These are phyloP conservation scores for Pyrenophora seminiperda DNA, from an alignment of 2,329 filamentous ascomycete genomes.

Conservation along the genomic window DNA sequence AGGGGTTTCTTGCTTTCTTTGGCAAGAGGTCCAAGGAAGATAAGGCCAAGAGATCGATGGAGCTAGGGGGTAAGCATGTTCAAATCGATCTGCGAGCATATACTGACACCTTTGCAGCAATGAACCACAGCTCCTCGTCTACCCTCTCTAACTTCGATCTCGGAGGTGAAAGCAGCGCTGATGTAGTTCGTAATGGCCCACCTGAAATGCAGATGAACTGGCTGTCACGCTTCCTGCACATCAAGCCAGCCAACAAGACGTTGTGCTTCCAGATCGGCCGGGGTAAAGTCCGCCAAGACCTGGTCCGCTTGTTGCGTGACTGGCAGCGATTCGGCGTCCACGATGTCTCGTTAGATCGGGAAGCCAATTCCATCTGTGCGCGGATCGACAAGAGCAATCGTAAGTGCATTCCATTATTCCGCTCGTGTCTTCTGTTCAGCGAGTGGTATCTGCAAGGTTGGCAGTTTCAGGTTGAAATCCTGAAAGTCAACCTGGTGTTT, in stretches of 20 bases:
- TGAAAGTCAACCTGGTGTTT: constrained; percentile 18
- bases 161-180: constrained; percentile 45
- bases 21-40: constrained; percentile 56
- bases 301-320: constrained; percentile 74
- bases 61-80: constrained; percentile 48
- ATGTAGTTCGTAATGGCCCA: constrained; percentile 42
- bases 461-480: constrained; percentile 24
- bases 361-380: constrained; percentile 78
- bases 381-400: constrained; percentile 77
- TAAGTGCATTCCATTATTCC: constrained; percentile 56
- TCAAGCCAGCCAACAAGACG: constrained; percentile 79
- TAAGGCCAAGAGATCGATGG: constrained; percentile 39
- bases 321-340: constrained; percentile 83
- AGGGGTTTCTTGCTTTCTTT: constrained; percentile 59
- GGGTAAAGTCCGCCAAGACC: constrained; percentile 75
- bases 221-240: constrained; percentile 85
- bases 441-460: constrained; percentile 20
- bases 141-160: constrained; percentile 42
- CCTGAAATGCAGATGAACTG: constrained; percentile 68
- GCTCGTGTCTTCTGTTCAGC: constrained; percentile 21
- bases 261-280: constrained; percentile 77
- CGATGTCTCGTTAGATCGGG: constrained; percentile 78
- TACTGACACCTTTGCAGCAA: constrained; percentile 21
- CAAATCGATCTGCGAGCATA: constrained; percentile 15
- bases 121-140: constrained; percentile 39